Base-by-base conservation (phyloP, 163 green algal species). In the Chlamydomonas reinhardtii region DNA sequence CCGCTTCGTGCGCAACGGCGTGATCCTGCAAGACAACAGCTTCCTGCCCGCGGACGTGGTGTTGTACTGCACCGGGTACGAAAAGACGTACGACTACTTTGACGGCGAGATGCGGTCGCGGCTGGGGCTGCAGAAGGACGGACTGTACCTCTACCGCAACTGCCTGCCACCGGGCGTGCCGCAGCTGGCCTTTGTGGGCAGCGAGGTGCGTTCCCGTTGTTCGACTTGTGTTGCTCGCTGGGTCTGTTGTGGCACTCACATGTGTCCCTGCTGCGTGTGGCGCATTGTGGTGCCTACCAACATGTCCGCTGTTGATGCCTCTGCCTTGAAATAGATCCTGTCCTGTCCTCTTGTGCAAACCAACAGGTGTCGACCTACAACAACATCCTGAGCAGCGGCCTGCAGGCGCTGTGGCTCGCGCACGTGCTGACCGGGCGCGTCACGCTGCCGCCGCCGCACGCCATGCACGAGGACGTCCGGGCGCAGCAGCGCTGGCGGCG, bases 81-180 rank as follows among this genome's bases (percentile, higher is more conserved):
- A 34, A 29, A 77, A 82, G 64, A 59, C 52, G 8, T 88, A 88
- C 35, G 56, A 84, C 5, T 90, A 71, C 52, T 54, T 91, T 25
- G 76, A 87, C 20, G 65, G 35, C 6, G 73, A 48, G 6, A 35
- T 74, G 31, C 68, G 22, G 24, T 19, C 69, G 9, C 52, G 68
- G 64, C 83, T 91, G 43, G 83, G 72, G 32, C 15, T 91, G n/a
- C 88, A 90, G 31, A 88, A 89, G 79, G 89, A 92, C 66, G 89
- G 89, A 17, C 71, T 92, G 68, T 88, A 85, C 39, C 82, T 92
- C 24, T 92, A 89, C 75, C 89, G 89, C 80, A 71, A 89, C 84
- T 76, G 86, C 22, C 48, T 90, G 52, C 48, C 73, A n/a, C 84
- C 74, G 15, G 17, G 2, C 19, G n/a, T 91, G 20, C 84, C 84